phyloP scores from a whole-genome alignment of 2,329 filamentous ascomycete species.

The Colletotrichum orbiculare region DNA sequence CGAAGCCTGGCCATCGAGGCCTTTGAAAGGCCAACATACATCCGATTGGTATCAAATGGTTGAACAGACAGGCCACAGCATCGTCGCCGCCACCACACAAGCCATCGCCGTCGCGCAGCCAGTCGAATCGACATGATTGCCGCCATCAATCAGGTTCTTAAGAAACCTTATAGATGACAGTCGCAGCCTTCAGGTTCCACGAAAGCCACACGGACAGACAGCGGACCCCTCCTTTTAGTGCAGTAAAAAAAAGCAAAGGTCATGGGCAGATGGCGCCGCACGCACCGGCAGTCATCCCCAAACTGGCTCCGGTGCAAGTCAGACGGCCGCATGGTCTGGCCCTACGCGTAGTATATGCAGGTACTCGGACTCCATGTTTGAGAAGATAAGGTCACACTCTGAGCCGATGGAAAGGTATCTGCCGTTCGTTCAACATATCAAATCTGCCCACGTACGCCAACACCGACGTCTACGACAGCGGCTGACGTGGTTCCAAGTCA shows the following conservation, averaged over 20 bases:
- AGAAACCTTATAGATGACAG: not conserved
- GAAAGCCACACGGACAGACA: conserved; percentile 27
- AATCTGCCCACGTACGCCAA: not conserved
- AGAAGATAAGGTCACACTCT: not conserved
- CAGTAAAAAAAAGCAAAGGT: conserved; percentile 7
- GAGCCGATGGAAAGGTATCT: not conserved
- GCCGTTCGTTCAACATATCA: not conserved
- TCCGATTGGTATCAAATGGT: no score
- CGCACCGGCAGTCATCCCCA: conserved; percentile 18
- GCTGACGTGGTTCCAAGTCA: not conserved
- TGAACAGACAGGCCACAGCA: no score
- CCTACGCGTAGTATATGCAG: not conserved
- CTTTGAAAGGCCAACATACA: no score
- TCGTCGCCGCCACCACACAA: no score
- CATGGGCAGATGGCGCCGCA: no score
- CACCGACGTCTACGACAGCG: not conserved
- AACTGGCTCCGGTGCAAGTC: conserved; percentile 4
- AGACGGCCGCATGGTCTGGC: conserved; percentile 4
- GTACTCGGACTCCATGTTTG: conserved; percentile 13
- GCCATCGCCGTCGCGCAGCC: no score
- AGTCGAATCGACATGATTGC: no score
- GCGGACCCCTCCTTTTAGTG: conserved; percentile 14
- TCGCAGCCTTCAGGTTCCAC: not conserved
- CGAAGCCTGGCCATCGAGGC: no score
- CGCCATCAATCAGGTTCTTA: not conserved